Conservation (phyloP, 2,329 filamentous ascomycete species). For the Geosmithia putterillii region DNA sequence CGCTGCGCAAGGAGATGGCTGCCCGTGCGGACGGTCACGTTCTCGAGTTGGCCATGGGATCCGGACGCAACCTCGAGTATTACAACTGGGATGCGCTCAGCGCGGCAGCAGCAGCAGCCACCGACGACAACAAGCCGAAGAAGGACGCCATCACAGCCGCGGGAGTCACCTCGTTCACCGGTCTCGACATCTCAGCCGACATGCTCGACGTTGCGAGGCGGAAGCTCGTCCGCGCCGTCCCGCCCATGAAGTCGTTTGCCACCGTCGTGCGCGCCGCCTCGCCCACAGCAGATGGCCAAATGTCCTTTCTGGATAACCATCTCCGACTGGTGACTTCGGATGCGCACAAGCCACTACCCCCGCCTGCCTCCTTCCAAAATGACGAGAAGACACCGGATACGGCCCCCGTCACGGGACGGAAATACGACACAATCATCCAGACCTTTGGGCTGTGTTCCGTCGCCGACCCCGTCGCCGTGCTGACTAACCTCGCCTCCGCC, state of each 20-base stretch:
- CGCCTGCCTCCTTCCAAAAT: slow-evolving; percentile 10
- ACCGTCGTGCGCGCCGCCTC: slow-evolving; percentile 17
- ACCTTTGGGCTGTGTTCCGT: slow-evolving; percentile 56
- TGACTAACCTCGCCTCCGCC: slow-evolving; percentile 38
- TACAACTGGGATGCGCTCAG: slow-evolving; percentile 41
- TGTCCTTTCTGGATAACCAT: slow-evolving; percentile 24
- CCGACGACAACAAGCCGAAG: too few species aligned
- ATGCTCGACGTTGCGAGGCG: slow-evolving; percentile 47
- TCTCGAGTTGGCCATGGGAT: slow-evolving; percentile 50
- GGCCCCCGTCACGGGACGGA: slow-evolving; percentile 11
- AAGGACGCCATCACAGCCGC: slow-evolving; percentile 6
- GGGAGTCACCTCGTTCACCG: slow-evolving; percentile 43
- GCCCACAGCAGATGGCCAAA: slow-evolving; percentile 21
- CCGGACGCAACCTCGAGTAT: slow-evolving; percentile 46
- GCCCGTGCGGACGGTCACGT: slow-evolving; percentile 40
- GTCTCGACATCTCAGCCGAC: slow-evolving; percentile 46
- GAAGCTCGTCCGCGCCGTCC: slow-evolving; percentile 33
- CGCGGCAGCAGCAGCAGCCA: slow-evolving; percentile 8
- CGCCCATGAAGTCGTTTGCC: slow-evolving; percentile 18
- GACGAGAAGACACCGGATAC: slow-evolving; percentile 12
- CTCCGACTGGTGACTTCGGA: slow-evolving; percentile 37
- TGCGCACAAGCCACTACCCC: slow-evolving; percentile 29
- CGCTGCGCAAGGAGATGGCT: slow-evolving; percentile 35
- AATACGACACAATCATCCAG: slow-evolving; percentile 52
- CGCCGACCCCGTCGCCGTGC: slow-evolving; percentile 37